Conservation (phyloP, 805 yeast genomes). For the Ogataea saltuana region DNA sequence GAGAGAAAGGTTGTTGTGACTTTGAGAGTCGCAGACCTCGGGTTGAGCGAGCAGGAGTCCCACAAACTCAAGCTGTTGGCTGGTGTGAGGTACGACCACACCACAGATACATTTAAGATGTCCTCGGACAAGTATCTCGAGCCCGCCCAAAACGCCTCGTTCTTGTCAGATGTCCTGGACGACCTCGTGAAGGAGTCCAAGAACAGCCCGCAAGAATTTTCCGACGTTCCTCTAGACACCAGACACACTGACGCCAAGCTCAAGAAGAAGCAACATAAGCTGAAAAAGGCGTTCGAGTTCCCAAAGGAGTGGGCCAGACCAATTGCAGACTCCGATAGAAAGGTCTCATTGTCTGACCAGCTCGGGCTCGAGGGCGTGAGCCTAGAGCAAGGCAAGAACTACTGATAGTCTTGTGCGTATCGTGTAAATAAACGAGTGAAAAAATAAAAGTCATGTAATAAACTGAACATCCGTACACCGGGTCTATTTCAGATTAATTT, state of each 20-base stretch:
- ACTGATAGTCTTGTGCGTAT: neutral
- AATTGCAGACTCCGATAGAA: constrained; percentile 62
- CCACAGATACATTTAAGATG: constrained; percentile 60
- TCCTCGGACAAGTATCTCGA: constrained; percentile 66
- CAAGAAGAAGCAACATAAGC: constrained; percentile 40
- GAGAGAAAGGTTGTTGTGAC: constrained; percentile 67
- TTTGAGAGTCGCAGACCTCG: constrained; percentile 54
- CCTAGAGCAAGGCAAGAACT: constrained; percentile 4
- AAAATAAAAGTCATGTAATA: too few species aligned
- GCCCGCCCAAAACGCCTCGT: constrained; percentile 84
- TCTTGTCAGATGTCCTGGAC: constrained; percentile 62
- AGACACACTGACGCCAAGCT: constrained; percentile 60
- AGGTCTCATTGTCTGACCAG: constrained; percentile 29
- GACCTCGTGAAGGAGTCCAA: constrained; percentile 65
- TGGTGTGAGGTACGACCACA: constrained; percentile 71
- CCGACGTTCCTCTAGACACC: constrained; percentile 79
- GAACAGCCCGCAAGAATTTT: constrained; percentile 58
- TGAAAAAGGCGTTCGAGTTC: constrained; percentile 47
- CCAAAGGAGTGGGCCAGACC: constrained; percentile 83
- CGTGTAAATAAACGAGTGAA: constrained; percentile 10
- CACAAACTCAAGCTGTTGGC: constrained; percentile 81
- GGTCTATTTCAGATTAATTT: too few species aligned
- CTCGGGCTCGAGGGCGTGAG: constrained; percentile 26
- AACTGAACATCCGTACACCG: constrained; percentile 17
- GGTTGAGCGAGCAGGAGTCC: constrained; percentile 49